These are phyloP conservation scores for Candida wancherniae DNA, from an alignment of 805 yeast genomes.

Conservation along the genomic window DNA sequence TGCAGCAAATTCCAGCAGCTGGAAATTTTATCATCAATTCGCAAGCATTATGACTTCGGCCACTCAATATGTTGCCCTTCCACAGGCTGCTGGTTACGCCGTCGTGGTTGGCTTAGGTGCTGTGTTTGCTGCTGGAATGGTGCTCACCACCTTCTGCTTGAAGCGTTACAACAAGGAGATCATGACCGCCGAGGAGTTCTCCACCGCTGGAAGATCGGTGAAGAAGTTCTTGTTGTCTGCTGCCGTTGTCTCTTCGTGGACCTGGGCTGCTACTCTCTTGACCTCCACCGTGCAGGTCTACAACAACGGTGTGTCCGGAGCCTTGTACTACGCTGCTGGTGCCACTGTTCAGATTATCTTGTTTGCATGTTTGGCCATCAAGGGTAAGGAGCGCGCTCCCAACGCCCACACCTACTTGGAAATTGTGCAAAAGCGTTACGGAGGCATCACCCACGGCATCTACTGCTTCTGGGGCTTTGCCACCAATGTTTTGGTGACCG, in stretches of 20 bases:
- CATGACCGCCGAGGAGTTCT: slow-evolving; percentile 88
- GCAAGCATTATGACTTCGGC: slow-evolving; percentile 16
- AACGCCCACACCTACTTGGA: slow-evolving; percentile 89
- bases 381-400: slow-evolving; percentile 85
- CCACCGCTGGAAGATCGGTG: slow-evolving; percentile 88
- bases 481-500: slow-evolving; percentile 85
- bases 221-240: slow-evolving; percentile 80
- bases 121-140: slow-evolving; percentile 75
- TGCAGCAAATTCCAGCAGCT: too few species aligned
- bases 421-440: slow-evolving; percentile 76
- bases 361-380: slow-evolving; percentile 83
- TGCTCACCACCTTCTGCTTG: slow-evolving; percentile 62
- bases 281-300: slow-evolving; percentile 78
- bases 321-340: slow-evolving; percentile 85
- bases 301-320: slow-evolving; percentile 70
- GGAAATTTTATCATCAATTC: background rate
- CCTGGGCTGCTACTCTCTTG: slow-evolving; percentile 57
- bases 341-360: slow-evolving; percentile 84
- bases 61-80: slow-evolving; percentile 33
- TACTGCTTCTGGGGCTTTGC: slow-evolving; percentile 78
- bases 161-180: slow-evolving; percentile 79
- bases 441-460: slow-evolving; percentile 64
- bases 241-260: slow-evolving; percentile 93
- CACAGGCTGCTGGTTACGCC: slow-evolving; percentile 84
- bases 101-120: slow-evolving; percentile 85